Base-by-base conservation (phyloP, 169 alveolate species). In the Plasmodium vivax region DNA sequence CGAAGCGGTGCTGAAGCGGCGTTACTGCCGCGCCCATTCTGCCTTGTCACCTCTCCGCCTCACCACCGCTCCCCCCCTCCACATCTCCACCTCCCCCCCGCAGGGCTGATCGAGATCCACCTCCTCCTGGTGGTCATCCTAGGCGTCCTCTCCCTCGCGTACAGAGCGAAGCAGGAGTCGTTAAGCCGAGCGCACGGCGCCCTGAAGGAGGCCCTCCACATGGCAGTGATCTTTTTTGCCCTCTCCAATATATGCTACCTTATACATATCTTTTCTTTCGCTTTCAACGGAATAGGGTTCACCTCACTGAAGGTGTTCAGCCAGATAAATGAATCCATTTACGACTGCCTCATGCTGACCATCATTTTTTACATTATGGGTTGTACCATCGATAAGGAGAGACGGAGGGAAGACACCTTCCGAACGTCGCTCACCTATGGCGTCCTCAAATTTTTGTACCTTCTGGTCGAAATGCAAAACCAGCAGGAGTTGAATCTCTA, bases 241-340 rank as follows among this genome's bases (percentile, higher is more conserved):
- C 73, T 80, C 51, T 90, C 94, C 4, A 90, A 90, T 80, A 8
- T 90, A 23, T 62, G 62, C 8, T 90, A 90, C 72, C 73, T 79
- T 8, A 43, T 90, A 19, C 94, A 90, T 81, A 27, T 90, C 51
- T 38, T 80, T 41, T 1, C 82, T 1, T 90, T 80, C 43, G 94
- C 94, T 14, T 80, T 79, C 77, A 80, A 90, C 82, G 94, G 94
- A 23, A 23, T 84, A 27, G 94, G 94, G 38, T 90, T 90, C 72
- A 90, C 91, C 72, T 41, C 82, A 43, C 77, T 90, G 19, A 90
- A 90, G 73, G 94, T 90, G 47, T 36, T 90, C 32, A 90, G 94
- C 56, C 94, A 90, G 82, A 90, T 90, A 6, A 62, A 45, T 58
- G 94, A 90, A 80, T 5, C 94, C 12, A 90, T 90, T 14, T 90